A percentile compares a stretch with the other conserved stretches of the same genome.
Conservation (phyloP, 805 yeast genomes). For the Candida jianshihensis region DNA sequence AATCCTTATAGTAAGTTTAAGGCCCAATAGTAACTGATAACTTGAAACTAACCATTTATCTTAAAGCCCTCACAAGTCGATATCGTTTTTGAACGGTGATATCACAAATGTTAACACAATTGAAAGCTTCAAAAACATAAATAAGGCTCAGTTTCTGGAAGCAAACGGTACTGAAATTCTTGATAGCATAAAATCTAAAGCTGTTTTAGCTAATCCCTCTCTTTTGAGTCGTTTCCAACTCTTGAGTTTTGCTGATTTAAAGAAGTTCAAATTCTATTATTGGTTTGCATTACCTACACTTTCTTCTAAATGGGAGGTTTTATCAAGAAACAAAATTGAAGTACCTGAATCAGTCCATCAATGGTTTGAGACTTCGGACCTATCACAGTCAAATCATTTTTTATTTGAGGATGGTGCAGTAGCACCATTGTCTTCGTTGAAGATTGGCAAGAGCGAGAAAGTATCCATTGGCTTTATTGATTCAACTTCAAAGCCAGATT, state of each 20-base stretch:
- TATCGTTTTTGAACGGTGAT: conserved; percentile 29
- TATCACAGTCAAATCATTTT: conserved; percentile 23
- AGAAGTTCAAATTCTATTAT: conserved; percentile 79
- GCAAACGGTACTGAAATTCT: conserved; percentile 28
- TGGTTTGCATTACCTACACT: conserved; percentile 84
- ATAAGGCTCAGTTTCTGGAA: conserved; percentile 54
- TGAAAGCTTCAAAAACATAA: conserved; percentile 70
- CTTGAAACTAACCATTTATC: conserved; percentile 1
- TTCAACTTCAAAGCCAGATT: conserved; percentile 25
- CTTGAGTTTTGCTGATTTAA: conserved; percentile 79
- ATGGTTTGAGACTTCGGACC: conserved; percentile 10
- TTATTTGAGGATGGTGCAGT: conserved; percentile 15
- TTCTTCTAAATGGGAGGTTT: conserved; percentile 40
- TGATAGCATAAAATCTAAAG: conserved; percentile 26
- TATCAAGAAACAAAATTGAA: conserved; percentile 2
- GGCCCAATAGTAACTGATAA: not conserved
- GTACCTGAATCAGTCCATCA: conserved; percentile 8
- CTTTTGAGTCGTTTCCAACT: conserved; percentile 38
- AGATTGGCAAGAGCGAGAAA: conserved; percentile 6
- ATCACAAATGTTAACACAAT: conserved; percentile 69
- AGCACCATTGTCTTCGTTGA: conserved; percentile 14
- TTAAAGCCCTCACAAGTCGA: conserved; percentile 15
- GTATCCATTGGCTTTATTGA: conserved; percentile 32
- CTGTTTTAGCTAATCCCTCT: conserved; percentile 33
- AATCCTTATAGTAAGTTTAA: conserved; percentile 7